Evolutionary conservation across 2,329 filamentous ascomycete genomes (phyloP).

Genomic region (Pyrenochaeta sp.): DNA sequence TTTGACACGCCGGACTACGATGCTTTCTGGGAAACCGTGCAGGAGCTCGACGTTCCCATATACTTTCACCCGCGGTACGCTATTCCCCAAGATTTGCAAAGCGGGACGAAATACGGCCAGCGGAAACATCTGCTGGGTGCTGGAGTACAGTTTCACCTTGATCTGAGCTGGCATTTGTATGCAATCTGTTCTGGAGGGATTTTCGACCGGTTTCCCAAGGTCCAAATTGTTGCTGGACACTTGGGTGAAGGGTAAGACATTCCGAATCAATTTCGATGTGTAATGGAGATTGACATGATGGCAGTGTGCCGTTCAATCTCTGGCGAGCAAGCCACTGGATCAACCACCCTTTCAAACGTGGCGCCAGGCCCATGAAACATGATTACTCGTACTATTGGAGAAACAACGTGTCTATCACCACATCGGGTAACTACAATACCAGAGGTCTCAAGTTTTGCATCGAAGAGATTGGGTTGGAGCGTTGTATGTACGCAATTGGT

Average conservation of each 20-base stretch:
- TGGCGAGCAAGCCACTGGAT: conserved; percentile 53
- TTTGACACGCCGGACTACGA: conserved; percentile 44
- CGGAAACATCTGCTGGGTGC: conserved; percentile 38
- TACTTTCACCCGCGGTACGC: conserved; percentile 46
- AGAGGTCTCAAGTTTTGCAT: conserved; percentile 52
- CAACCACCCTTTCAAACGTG: conserved; percentile 53
- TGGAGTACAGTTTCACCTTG: conserved; percentile 50
- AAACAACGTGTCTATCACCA: conserved; percentile 54
- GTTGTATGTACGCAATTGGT: conserved; percentile 53
- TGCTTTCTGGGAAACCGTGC: conserved; percentile 40
- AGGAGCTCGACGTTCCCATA: conserved; percentile 42
- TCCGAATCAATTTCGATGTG: background rate
- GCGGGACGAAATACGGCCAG: conserved; percentile 37
- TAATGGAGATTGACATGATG: conserved; percentile 3
- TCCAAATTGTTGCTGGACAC: conserved; percentile 55
- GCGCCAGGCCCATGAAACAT: conserved; percentile 47
- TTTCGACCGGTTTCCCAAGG: conserved; percentile 52
- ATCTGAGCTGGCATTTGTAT: conserved; percentile 57
- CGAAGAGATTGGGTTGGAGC: conserved; percentile 47
- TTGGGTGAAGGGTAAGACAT: conserved; percentile 49
- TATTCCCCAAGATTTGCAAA: conserved; percentile 31
- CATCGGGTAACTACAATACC: conserved; percentile 53
- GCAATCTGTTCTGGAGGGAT: conserved; percentile 54
- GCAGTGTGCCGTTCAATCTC: conserved; percentile 54
- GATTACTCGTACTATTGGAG: conserved; percentile 51